Evolutionary conservation across 176 grass and related monocot genomes (phyloP).

Genomic region (Musa itinerans): DNA sequence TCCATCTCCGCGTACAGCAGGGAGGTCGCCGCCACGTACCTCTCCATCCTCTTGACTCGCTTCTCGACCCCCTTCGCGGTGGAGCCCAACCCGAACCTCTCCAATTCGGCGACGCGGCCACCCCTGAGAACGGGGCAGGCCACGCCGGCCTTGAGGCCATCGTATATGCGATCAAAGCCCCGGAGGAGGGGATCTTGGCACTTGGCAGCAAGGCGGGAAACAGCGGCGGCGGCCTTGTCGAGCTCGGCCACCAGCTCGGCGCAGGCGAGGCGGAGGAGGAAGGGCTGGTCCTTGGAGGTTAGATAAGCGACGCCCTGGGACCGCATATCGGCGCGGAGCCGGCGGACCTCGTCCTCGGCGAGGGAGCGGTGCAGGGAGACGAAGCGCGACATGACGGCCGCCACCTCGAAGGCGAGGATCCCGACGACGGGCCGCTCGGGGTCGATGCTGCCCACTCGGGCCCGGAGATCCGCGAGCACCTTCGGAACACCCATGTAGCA

Average conservation of each 20-base stretch:
- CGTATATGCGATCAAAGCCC: constrained; percentile 44
- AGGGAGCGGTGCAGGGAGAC: constrained; percentile 66
- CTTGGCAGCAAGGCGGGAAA: constrained; percentile 40
- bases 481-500: background rate
- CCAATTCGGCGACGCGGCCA: constrained; percentile 10
- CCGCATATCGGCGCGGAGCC: constrained; percentile 73
- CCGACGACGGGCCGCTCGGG: constrained; percentile 36
- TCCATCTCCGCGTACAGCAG: constrained; percentile 75
- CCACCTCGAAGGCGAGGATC: constrained; percentile 76
- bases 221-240: constrained; percentile 36
- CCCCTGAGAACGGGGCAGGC: background rate
- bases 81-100: constrained; percentile 36
- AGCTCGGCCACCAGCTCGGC: constrained; percentile 59
- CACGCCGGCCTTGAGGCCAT: constrained; percentile 39
- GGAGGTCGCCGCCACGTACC: constrained; percentile 41
- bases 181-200: constrained; percentile 35
- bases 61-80: constrained; percentile 12
- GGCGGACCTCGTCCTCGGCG: constrained; percentile 45
- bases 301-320: constrained; percentile 74
- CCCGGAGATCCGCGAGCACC: constrained; percentile 27
- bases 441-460: constrained; percentile 6
- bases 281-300: constrained; percentile 63
- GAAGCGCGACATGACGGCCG: constrained; percentile 67
- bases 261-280: constrained; percentile 69
- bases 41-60: constrained; percentile 71